Base-by-base conservation (phyloP, 2,329 filamentous ascomycete species). In the Colletotrichum acutatum region DNA sequence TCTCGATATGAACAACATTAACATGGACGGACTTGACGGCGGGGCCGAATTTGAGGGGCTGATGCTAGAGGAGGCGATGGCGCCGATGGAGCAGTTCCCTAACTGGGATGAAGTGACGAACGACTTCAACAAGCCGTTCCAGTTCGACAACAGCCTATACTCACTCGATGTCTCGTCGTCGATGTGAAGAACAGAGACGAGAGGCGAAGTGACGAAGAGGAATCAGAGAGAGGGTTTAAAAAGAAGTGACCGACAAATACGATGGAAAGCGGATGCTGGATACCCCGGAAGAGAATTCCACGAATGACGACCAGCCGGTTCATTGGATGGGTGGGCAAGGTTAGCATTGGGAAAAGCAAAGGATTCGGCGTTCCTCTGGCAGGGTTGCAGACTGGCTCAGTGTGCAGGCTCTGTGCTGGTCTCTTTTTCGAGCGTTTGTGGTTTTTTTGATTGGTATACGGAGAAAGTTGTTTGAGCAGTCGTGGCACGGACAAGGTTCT, bases 91-190 rank as follows among this genome's bases (percentile, higher is more conserved):
- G 49, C 65, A 71, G 34, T 74, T 74, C n/a, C 58, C 68, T 34
- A 75, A 83, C 71, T 88, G 88, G 86, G 88, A 90, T 46, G 86
- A 90, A n/a, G 78, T 87, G 49, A 78, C 84, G 4, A 78, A 80
- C 0, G 86, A 89, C 76, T 88, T 89, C 74, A 82, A 82, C 65
- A 90, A 90, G 78, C 84, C 87, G 0, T 89, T 90, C 74, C 77
- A 84, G 74, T 81, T 91, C 66, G 88, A 91, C 72, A 84, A 83
- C 58, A 79, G 78, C 66, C 75, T 78, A 19, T 84, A 83, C 74
- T 80, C 78, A 14, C 78, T 84, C 77, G 78, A 80, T 58, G 77
- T 77, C 24, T 78, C 75, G 66, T 75, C 54, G 28, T 74, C 71
- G 56, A 65, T 58, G n/a, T 68, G 68, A 71, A 37, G n/a, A 56